Percentiles rank a stretch among this genome's conserved stretches.
These are phyloP conservation scores for Cucurbita moschata DNA, from an alignment of 306 rosid genomes.

Conservation along the genomic window DNA sequence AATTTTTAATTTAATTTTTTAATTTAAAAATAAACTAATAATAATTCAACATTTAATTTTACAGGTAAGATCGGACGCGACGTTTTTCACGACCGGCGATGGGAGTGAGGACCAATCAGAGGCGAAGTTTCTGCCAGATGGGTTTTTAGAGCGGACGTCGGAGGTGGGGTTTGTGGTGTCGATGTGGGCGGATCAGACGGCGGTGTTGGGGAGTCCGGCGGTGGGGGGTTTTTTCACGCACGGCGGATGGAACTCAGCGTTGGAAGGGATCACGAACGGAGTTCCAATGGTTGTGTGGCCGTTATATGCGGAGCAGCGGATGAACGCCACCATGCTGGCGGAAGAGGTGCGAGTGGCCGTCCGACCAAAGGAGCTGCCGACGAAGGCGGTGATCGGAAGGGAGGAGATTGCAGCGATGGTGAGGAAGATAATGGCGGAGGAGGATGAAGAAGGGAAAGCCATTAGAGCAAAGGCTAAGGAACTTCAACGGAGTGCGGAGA, in stretches of 20 bases:
- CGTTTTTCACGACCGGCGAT: slow-evolving; percentile 7
- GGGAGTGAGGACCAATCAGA: background rate
- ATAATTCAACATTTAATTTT: too few species aligned
- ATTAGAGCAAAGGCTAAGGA: background rate
- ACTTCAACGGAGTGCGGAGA: slow-evolving; percentile 9
- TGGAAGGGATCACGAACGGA: slow-evolving; percentile 29
- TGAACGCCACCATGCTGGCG: slow-evolving; percentile 28
- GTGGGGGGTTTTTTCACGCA: slow-evolving; percentile 33
- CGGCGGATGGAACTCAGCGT: slow-evolving; percentile 32
- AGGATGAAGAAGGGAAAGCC: slow-evolving; percentile 1
- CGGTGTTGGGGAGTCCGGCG: slow-evolving; percentile 16
- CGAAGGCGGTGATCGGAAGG: slow-evolving; percentile 22
- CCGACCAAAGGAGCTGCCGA: slow-evolving; percentile 11
- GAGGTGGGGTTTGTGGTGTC: slow-evolving; percentile 15
- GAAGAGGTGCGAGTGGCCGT: slow-evolving; percentile 29
- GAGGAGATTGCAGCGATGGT: slow-evolving; percentile 37
- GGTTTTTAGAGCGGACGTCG: slow-evolving; percentile 19
- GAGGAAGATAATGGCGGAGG: slow-evolving; percentile 14
- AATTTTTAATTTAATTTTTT: too few species aligned
- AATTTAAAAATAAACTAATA: too few species aligned
- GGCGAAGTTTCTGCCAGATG: slow-evolving; percentile 21
- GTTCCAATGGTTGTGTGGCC: slow-evolving; percentile 45
- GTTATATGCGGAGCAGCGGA: slow-evolving; percentile 31
- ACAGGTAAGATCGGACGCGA: background rate
- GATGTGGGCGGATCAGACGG: slow-evolving; percentile 31